phyloP scores from a whole-genome alignment of 2,329 filamentous ascomycete genomes.

The Davidsoniella australis region DNA sequence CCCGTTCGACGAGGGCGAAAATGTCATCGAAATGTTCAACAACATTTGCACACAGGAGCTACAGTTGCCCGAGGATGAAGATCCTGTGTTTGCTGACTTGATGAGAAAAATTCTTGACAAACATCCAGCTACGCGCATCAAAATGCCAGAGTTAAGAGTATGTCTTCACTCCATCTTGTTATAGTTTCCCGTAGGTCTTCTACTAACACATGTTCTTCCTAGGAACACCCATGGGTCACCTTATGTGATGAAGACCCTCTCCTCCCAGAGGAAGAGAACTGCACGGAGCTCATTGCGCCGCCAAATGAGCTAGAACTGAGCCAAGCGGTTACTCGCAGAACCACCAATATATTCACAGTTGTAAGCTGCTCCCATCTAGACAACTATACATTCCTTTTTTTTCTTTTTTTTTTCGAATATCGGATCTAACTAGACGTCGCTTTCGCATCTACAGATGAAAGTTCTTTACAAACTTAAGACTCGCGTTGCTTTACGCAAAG shows the following conservation, averaged over 20 bases:
- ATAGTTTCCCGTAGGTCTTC: too few species aligned
- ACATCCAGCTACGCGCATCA: slow-evolving; percentile 66
- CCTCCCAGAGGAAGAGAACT: slow-evolving; percentile 72
- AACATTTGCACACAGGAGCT: slow-evolving; percentile 61
- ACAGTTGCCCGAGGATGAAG: slow-evolving; percentile 43
- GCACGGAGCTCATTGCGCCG: slow-evolving; percentile 57
- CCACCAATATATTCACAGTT: slow-evolving; percentile 72
- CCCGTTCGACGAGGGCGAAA: slow-evolving; percentile 60
- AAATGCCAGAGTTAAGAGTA: slow-evolving; percentile 67
- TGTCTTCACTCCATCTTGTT: slow-evolving; percentile 8
- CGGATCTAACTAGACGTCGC: not conserved
- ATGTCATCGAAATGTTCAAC: slow-evolving; percentile 72
- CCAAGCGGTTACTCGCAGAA: slow-evolving; percentile 76
- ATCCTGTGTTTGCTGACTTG: slow-evolving; percentile 56
- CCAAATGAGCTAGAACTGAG: slow-evolving; percentile 85
- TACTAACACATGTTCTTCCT: not conserved
- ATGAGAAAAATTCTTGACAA: slow-evolving; percentile 65
- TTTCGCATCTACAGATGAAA: slow-evolving; percentile 47
- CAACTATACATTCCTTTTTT: not conserved
- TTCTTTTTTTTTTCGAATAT: not conserved
- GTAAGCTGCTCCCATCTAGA: slow-evolving; percentile 28
- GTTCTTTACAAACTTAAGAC: slow-evolving; percentile 79
- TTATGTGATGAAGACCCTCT: slow-evolving; percentile 60
- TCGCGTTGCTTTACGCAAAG: slow-evolving; percentile 30
- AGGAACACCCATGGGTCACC: slow-evolving; percentile 93